Evolutionary conservation across 495 filamentous ascomycete species (phyloP).

Genomic region (Aspergillus conjunctus): DNA sequence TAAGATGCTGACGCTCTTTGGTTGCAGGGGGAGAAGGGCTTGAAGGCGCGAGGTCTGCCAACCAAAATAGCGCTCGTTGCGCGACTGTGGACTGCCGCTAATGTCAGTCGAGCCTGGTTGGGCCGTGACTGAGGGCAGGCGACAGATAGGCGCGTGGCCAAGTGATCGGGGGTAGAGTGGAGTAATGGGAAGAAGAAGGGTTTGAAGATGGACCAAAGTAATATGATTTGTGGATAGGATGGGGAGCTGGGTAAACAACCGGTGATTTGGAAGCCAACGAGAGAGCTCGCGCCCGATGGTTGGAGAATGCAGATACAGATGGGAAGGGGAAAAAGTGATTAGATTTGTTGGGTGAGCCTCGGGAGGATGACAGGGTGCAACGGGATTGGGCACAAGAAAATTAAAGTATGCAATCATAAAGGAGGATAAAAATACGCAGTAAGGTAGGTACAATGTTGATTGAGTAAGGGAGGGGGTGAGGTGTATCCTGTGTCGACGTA

Average conservation of each 20-base stretch:
- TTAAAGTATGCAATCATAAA: constrained; percentile 28
- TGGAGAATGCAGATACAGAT: constrained; percentile 22
- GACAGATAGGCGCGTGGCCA: constrained; percentile 17
- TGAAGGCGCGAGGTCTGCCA: constrained; percentile 33
- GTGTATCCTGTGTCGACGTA: constrained; percentile 21
- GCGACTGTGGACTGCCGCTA: constrained; percentile 36
- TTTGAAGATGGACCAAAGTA: constrained; percentile 21
- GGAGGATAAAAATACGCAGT: constrained; percentile 17
- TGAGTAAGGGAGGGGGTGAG: constrained; percentile 11
- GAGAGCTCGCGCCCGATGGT: constrained; percentile 17
- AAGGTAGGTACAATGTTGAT: constrained; percentile 15
- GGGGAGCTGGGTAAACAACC: constrained; percentile 17
- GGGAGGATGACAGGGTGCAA: constrained; percentile 16
- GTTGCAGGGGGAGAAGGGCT: constrained; percentile 18
- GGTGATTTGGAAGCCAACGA: constrained; percentile 20
- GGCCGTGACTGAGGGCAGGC: constrained; percentile 26
- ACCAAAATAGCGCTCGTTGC: constrained; percentile 30
- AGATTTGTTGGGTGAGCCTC: constrained; percentile 25
- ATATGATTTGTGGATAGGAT: constrained; percentile 26
- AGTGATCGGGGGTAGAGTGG: constrained; percentile 13
- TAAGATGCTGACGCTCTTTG: constrained; percentile 31
- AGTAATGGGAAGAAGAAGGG: constrained; percentile 11
- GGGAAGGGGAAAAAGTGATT: constrained; percentile 20
- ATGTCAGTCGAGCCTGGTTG: constrained; percentile 39
- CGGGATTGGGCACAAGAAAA: constrained; percentile 21